Evolutionary conservation across 2,329 filamentous ascomycete genomes (phyloP).

Genomic region (Trichoderma sp.): DNA sequence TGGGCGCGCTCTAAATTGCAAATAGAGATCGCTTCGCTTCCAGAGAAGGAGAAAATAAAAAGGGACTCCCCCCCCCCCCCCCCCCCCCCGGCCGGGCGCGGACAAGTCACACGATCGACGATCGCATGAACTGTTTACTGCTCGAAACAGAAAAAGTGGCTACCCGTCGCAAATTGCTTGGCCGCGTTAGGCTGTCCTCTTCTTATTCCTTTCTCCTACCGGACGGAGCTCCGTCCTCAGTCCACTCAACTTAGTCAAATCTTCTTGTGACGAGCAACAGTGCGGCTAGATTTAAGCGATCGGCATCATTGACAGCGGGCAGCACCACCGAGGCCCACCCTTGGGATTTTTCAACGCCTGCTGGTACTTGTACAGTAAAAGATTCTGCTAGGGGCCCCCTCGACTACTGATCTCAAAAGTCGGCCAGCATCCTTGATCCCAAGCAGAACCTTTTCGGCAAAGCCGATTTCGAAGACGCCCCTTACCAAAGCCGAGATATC

Average conservation of each 20-base stretch:
- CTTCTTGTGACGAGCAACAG: slow-evolving; percentile 14
- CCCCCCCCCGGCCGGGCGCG: not conserved
- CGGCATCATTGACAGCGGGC: slow-evolving; percentile 23
- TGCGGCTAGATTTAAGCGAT: slow-evolving; percentile 21
- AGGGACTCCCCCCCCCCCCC: not conserved
- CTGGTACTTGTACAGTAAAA: not conserved
- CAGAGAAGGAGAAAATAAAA: not conserved
- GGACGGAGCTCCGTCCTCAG: not conserved
- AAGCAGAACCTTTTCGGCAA: slow-evolving; percentile 12
- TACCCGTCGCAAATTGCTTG: slow-evolving; percentile 21
- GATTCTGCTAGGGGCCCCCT: not conserved
- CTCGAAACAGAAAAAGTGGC: slow-evolving; percentile 23
- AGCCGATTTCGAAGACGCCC: slow-evolving; percentile 15
- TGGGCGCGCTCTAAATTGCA: slow-evolving; percentile 9
- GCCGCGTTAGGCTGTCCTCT: not conserved
- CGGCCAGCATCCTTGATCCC: slow-evolving; percentile 2
- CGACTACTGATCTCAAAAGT: slow-evolving; percentile 8
- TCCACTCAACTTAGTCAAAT: not conserved
- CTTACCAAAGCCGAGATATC: slow-evolving; percentile 11
- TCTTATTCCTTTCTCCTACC: not conserved
- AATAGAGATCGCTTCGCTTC: slow-evolving; percentile 4
- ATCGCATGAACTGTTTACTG: slow-evolving; percentile 23
- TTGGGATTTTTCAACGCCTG: not conserved
- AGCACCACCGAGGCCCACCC: slow-evolving; percentile 11
- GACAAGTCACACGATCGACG: slow-evolving; percentile 24